A percentile compares a stretch with the other conserved stretches of the same genome.
These are phyloP conservation scores for Adiantum capillusveneris DNA, from an alignment of 75 land plant genomes.

Conservation along the genomic window DNA sequence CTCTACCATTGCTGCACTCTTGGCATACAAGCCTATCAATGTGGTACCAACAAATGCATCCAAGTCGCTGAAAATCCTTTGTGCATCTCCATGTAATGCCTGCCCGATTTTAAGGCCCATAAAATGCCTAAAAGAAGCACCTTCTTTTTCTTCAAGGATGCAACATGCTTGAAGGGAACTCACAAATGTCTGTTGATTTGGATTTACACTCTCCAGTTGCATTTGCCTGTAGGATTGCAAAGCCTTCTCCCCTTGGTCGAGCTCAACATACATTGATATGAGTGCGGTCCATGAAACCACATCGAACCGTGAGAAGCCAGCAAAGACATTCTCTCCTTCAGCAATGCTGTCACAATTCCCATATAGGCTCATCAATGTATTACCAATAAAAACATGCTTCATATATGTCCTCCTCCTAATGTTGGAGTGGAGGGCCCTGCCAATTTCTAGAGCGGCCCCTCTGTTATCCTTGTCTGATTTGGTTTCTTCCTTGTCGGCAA, in stretches of 20 bases:
- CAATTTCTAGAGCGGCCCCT: neutral
- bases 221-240: constrained; percentile 2
- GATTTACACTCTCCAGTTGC: constrained; percentile 7
- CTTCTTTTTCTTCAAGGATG: neutral
- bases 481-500: neutral
- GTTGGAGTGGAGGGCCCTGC: neutral
- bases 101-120: neutral
- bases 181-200: constrained; percentile 9
- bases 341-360: neutral
- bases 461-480: neutral
- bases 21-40: neutral
- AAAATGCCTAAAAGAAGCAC: neutral
- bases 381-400: neutral
- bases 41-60: neutral
- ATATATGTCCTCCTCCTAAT: neutral
- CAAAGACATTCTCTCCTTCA: neutral
- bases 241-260: constrained; percentile 1
- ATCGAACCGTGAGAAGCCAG: neutral
- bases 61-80: neutral
- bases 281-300: constrained; percentile 10
- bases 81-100: constrained; percentile 1
- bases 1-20: neutral
- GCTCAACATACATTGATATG: constrained; percentile 4
- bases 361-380: constrained; percentile 1
- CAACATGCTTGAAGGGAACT: constrained; percentile 10